Base-by-base conservation (phyloP, 495 filamentous ascomycete species). In the Penicillium nucicola region DNA sequence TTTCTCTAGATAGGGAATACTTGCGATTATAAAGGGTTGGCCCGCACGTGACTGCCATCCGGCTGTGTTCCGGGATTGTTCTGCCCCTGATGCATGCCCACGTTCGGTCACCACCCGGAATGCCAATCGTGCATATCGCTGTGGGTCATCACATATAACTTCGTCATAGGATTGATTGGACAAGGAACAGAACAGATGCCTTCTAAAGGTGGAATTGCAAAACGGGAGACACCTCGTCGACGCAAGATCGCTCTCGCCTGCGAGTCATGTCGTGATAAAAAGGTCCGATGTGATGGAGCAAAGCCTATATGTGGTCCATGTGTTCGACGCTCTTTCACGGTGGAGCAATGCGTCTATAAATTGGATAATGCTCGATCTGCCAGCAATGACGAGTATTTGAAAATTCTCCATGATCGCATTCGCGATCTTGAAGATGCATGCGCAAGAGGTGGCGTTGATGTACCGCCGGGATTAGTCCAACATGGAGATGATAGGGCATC, bases 301-400 rank as follows among this genome's bases (percentile, higher is more conserved):
- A 77, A 72, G 49, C 73, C 74, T 22, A 67, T 76, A 32, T 76
- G 74, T 60, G 71, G 66, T 14, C 65, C 69, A 6, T 77, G 74
- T 30, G 49, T 50, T 37, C 61, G 67, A 4, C 66, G 72, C 8
- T 62, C 64, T 7, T 60, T 70, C 39, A 45, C 56, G 12, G 63
- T 69, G 15, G 53, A 68, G 13, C 61, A 54, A 18, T 76, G 73
- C 36, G 58, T 73, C 6, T 77, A 71, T 57, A 69, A 56, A 13
- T 44, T 63, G 14, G 63, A 69, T 4, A 64, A 69, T 50, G 61
- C 69, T 20, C 62, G 69, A 9, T 67, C 69, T 6, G 68, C 65
- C 0, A 74, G 67, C 25, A 68, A 66, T 13, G 69, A 73, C 30
- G 69, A 62, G 32, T 68, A 77, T 32, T 49, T 77, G 45, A 65